phyloP scores from a whole-genome alignment of 495 filamentous ascomycete species.

The Physcia stellaris region DNA sequence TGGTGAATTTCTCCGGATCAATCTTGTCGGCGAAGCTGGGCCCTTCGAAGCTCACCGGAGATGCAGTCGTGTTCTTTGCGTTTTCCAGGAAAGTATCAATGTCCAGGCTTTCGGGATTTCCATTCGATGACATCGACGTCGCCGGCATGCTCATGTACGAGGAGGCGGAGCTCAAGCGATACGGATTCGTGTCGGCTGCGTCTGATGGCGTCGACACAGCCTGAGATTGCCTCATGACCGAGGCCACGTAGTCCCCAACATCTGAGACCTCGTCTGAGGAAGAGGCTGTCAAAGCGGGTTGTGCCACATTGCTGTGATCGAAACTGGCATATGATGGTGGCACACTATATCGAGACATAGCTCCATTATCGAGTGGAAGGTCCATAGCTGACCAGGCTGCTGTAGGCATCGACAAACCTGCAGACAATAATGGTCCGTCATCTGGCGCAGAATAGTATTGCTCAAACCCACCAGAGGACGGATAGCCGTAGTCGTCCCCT shows the following conservation, averaged over 20 bases:
- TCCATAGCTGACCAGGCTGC: slow-evolving; percentile 68
- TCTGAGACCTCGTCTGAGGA: slow-evolving; percentile 69
- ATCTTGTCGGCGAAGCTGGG: not conserved
- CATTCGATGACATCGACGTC: slow-evolving; percentile 34
- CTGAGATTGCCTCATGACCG: slow-evolving; percentile 26
- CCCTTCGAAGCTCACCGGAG: slow-evolving; percentile 13
- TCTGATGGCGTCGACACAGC: slow-evolving; percentile 43
- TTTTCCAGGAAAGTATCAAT: slow-evolving; percentile 45
- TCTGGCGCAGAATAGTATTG: slow-evolving; percentile 32
- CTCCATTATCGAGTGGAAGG: slow-evolving; percentile 39
- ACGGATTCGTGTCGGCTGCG: slow-evolving; percentile 28
- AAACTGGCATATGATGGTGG: slow-evolving; percentile 55
- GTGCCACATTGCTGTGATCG: slow-evolving; percentile 41
- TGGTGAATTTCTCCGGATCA: slow-evolving; percentile 13
- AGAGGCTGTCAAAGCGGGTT: slow-evolving; percentile 46
- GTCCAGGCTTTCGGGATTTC: slow-evolving; percentile 43
- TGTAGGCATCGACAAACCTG: slow-evolving; percentile 45
- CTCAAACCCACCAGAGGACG: slow-evolving; percentile 23
- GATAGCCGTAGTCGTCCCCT: slow-evolving; percentile 29
- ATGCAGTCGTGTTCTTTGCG: slow-evolving; percentile 11
- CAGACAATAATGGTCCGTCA: slow-evolving; percentile 53
- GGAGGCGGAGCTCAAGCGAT: slow-evolving; percentile 37
- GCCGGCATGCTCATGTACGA: slow-evolving; percentile 40
- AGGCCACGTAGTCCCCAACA: slow-evolving; percentile 47
- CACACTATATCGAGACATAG: slow-evolving; percentile 54